Evolutionary conservation across 1,284 basidiomycete species (phyloP), one percentile per base, ranked within the genome.

Genomic region (Cutaneotrichosporon spelunceum): DNA sequence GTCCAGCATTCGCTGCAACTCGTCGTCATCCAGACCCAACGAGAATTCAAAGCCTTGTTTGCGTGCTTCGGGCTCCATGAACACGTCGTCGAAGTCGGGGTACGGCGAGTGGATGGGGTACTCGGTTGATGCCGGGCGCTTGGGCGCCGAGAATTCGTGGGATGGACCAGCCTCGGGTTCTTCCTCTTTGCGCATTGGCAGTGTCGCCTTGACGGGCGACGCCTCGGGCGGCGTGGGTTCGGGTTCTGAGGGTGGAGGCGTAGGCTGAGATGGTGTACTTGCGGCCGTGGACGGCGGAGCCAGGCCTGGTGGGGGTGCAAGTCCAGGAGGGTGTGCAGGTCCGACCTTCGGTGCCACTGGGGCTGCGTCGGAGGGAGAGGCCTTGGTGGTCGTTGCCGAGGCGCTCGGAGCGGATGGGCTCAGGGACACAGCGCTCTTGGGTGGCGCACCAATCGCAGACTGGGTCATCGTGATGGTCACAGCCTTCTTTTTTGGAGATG

Each of bases 51-150:
- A 75, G 42, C 68, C 74, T 27, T 68, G 68, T 61, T 77, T 71
- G 56, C 68, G 66, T 2, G 68, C 62, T 9, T 66, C 61, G 48
- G 64, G 64, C 56, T 62, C 44, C 50, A 53, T 62, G 36, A 82
- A 83, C 19, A 68, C 60, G 53, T 83, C 84, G 65, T 92, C 90
- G 65, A 92, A 87, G 70, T 92, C 90, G n/a, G 90, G 90, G 82
- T 91, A 93, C n/a, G 90, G 88, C 73, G 84, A 90, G 63, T 84
- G 79, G 53, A 80, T 82, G 29, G 80, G 76, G 23, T 82, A 74
- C 13, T 64, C 62, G 44, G 65, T 53, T 39, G 34, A 53, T 45
- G 53, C 57, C 26, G 47, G 63, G 66, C 42, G 63, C 55, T 47
- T 62, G 54, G 54, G 64, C 55, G 24, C 64, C 39, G 27, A 61